Conservation (phyloP, 176 grass and related monocot species). For the Musa schizocarpa region DNA sequence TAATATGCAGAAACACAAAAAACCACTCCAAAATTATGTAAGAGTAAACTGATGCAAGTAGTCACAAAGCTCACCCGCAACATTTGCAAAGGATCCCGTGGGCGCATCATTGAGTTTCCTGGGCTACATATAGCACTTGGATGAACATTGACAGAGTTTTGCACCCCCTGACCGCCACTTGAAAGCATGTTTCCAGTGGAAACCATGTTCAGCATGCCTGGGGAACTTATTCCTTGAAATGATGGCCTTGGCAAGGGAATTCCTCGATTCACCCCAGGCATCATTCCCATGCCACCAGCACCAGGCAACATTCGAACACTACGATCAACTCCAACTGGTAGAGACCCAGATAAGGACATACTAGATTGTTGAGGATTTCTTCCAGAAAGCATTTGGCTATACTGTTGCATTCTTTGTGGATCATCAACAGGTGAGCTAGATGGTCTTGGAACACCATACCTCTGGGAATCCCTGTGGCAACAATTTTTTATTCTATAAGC, state of each 20-base stretch:
- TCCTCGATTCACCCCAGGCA: constrained; percentile 56
- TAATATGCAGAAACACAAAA: constrained; percentile 7
- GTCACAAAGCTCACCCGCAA: constrained; percentile 43
- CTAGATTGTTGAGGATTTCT: constrained; percentile 66
- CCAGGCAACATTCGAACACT: constrained; percentile 53
- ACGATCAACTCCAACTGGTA: constrained; percentile 59
- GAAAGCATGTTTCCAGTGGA: constrained; percentile 61
- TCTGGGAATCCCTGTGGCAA: constrained; percentile 52
- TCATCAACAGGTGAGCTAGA: constrained; percentile 47
- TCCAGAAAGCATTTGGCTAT: constrained; percentile 65
- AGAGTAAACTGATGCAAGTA: constrained; percentile 18
- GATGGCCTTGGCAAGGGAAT: constrained; percentile 41
- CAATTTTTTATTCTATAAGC: constrained; percentile 12
- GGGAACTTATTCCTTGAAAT: constrained; percentile 54
- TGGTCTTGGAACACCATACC: constrained; percentile 55
- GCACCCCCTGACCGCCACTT: constrained; percentile 55
- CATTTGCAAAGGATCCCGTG: constrained; percentile 63
- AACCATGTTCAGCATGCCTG: constrained; percentile 64
- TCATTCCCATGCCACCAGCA: constrained; percentile 56
- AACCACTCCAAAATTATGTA: not conserved
- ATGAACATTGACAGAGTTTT: constrained; percentile 52
- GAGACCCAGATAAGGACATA: constrained; percentile 43
- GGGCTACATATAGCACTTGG: constrained; percentile 36
- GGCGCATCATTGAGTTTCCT: constrained; percentile 57
- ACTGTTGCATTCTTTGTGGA: constrained; percentile 61